A percentile compares a stretch with the other conserved stretches of the same genome.
These are phyloP conservation scores for Trypanosoma conorhini DNA, from an alignment of 208 protist genomes.

Conservation along the genomic window DNA sequence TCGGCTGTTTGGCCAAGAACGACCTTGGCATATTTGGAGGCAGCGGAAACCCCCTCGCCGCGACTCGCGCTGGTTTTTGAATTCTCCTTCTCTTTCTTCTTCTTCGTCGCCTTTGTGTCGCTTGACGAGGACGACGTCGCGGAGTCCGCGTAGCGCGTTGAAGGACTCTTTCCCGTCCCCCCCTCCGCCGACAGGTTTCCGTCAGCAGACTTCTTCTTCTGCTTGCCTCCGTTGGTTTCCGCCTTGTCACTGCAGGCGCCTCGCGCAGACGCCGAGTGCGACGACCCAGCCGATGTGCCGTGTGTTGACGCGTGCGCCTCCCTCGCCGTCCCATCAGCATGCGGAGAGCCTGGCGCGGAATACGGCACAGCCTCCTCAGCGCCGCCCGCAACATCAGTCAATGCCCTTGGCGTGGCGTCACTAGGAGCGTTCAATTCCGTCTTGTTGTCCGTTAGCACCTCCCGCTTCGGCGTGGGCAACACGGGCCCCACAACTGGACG, in stretches of 20 bases:
- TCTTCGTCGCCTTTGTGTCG: too few relatives aligned
- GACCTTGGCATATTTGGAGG: too few relatives aligned
- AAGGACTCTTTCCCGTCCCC: too few relatives aligned
- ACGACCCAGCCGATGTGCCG: not conserved
- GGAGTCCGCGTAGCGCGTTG: not conserved
- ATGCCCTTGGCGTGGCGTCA: not conserved
- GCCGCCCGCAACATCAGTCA: not conserved
- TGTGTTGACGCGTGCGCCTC: not conserved
- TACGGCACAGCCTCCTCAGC: not conserved
- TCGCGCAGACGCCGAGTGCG: not conserved
- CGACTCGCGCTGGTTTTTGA: not conserved
- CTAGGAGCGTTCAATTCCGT: not conserved
- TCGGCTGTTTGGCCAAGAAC: too few relatives aligned
- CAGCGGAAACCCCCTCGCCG: too few relatives aligned
- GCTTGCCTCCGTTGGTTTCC: not conserved
- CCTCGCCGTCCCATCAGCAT: not conserved
- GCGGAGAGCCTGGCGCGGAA: not conserved
- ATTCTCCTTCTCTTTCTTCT: not conserved
- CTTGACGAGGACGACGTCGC: not conserved
- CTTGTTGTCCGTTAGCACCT: not conserved
- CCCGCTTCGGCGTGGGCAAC: not conserved
- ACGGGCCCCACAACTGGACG: conserved; percentile 20
- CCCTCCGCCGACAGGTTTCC: not conserved
- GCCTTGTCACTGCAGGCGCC: not conserved
- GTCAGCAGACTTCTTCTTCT: not conserved